Conservation (phyloP, 768 basidiomycete genomes). For the Chalciporus piperatus region DNA sequence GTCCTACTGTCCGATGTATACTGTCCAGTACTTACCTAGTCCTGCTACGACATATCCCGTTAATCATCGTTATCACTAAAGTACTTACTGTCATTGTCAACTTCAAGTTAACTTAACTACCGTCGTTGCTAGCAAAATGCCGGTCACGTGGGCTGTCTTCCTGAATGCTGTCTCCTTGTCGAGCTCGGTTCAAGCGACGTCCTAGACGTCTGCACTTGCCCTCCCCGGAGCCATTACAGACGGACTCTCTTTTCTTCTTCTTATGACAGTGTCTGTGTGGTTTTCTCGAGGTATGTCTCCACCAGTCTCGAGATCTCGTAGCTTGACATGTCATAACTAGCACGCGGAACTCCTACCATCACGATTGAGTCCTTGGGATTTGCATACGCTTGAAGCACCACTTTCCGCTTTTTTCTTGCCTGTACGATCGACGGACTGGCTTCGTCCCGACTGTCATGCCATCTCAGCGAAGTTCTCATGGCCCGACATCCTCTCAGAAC, state of each 20-base stretch:
- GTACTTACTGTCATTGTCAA: too few relatives aligned
- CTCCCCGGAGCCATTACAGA: background rate
- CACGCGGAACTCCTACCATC: constrained; percentile 5
- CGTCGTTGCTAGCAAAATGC: too few relatives aligned
- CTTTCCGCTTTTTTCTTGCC: constrained; percentile 7
- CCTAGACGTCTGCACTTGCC: too few relatives aligned
- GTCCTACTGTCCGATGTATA: too few relatives aligned
- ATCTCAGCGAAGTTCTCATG: constrained; percentile 14
- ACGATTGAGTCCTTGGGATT: constrained; percentile 3
- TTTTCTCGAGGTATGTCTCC: constrained; percentile 13
- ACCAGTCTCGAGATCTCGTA: background rate
- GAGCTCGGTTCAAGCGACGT: background rate
- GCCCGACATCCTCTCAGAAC: constrained; percentile 10
- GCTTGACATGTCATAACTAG: background rate
- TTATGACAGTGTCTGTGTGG: background rate
- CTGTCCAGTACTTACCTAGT: too few relatives aligned
- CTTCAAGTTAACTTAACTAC: too few relatives aligned
- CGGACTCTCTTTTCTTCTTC: background rate
- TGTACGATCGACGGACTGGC: background rate
- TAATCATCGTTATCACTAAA: too few relatives aligned
- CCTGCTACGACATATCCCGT: too few relatives aligned
- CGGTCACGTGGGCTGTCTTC: background rate
- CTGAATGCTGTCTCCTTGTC: background rate
- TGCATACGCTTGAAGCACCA: constrained; percentile 1
- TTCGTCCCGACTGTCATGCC: constrained; percentile 6